Conservation (phyloP, 2,329 filamentous ascomycete species). For the Monilinia fructicola region DNA sequence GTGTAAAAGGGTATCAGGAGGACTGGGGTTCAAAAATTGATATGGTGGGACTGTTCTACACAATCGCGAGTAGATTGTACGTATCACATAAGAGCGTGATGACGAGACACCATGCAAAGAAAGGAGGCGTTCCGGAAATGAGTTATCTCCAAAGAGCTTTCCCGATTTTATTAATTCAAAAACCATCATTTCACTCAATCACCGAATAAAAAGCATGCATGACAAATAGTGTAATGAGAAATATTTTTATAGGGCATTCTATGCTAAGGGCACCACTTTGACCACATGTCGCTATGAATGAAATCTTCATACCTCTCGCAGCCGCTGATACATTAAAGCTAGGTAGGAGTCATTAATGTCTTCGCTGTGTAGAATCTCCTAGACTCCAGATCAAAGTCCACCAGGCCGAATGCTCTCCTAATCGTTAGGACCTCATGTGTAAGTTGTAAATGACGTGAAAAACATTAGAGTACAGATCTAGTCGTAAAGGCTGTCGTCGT, state of each 20-base stretch:
- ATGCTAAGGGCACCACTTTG: conserved; percentile 23
- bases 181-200: not conserved
- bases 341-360: conserved; percentile 12
- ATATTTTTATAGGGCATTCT: conserved; percentile 25
- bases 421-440: conserved; percentile 28
- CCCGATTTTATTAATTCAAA: not conserved
- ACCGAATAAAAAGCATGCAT: not conserved
- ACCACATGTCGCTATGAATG: conserved; percentile 12
- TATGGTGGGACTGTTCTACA: not conserved
- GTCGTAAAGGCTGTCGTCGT: conserved; percentile 96
- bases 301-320: conserved; percentile 13
- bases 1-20: not conserved
- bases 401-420: conserved; percentile 22
- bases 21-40: not conserved
- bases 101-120: not conserved
- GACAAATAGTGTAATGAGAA: not conserved
- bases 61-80: not conserved
- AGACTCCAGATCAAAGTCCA: conserved; percentile 28
- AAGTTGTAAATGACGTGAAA: conserved; percentile 27
- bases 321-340: conserved; percentile 10
- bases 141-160: not conserved
- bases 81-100: not conserved
- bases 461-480: conserved; percentile 52
- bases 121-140: not conserved
- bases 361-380: conserved; percentile 23